phyloP scores from a whole-genome alignment of 2,329 filamentous ascomycete genomes.

The Corniculantispora saksenae region DNA sequence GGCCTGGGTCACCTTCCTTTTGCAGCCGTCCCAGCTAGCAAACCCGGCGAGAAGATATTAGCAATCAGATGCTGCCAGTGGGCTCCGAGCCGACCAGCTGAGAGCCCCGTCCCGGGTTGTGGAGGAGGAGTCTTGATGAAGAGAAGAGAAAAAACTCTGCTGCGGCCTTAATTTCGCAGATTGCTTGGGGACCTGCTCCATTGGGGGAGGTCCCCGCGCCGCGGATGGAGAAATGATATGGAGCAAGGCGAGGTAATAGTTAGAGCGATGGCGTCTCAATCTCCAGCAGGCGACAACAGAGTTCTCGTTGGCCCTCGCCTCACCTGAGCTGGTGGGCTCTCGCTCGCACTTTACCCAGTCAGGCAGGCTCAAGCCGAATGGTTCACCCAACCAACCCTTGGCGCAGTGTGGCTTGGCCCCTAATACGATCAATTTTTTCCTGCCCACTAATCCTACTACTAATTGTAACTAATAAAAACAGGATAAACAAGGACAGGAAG shows the following conservation, averaged over 20 bases:
- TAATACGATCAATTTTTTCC: constrained; percentile 3
- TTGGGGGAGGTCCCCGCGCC: not conserved
- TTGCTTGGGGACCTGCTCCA: not conserved
- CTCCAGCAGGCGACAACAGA: not conserved
- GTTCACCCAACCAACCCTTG: not conserved
- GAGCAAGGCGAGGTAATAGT: not conserved
- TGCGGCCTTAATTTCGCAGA: not conserved
- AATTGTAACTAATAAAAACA: not conserved
- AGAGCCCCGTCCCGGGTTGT: constrained; percentile 12
- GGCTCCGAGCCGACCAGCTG: not conserved
- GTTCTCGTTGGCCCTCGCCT: constrained; percentile 11
- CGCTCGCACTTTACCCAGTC: not conserved
- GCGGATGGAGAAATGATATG: not conserved
- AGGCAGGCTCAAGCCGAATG: constrained; percentile 1
- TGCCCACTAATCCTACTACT: not conserved
- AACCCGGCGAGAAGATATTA: not conserved
- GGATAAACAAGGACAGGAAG: too few relatives aligned
- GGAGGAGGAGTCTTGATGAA: constrained; percentile 9
- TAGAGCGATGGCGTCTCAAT: not conserved
- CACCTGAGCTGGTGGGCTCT: not conserved
- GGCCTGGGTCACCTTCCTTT: not conserved
- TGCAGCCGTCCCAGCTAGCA: not conserved
- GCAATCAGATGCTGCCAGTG: not conserved
- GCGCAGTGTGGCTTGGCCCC: constrained; percentile 16
- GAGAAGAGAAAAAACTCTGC: constrained; percentile 1